Conservation (phyloP, 306 rosid species). For the Myrica gale region DNA sequence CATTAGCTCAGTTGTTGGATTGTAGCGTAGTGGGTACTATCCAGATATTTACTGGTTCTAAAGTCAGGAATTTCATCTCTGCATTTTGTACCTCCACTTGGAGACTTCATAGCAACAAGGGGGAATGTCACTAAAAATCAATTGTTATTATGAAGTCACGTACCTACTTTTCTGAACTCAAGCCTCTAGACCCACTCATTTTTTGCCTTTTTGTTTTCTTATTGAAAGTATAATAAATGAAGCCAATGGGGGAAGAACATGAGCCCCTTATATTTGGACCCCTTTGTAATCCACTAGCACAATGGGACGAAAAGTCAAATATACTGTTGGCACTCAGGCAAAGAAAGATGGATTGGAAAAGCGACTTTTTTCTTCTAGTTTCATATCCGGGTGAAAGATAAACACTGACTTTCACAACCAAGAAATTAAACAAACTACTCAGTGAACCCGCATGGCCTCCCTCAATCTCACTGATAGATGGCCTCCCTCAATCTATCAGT, state of each 20-base stretch:
- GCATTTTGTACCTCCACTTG: too few relatives aligned
- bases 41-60: rapidly evolving
- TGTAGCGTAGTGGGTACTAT: too few relatives aligned
- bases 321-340: not conserved
- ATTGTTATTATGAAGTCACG: not conserved
- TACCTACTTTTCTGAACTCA: not conserved
- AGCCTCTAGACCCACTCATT: not conserved
- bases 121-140: not conserved
- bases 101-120: too few relatives aligned
- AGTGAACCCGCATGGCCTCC: not conserved
- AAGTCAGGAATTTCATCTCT: too few relatives aligned
- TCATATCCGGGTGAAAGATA: not conserved
- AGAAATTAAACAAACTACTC: not conserved
- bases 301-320: not conserved
- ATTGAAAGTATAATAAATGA: not conserved
- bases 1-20: too few relatives aligned
- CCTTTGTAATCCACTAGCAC: not conserved
- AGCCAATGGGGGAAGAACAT: not conserved
- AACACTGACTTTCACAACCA: not conserved
- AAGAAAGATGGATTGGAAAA: not conserved
- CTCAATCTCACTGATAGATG: too few relatives aligned
- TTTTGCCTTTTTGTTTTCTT: too few relatives aligned
- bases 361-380: not conserved
- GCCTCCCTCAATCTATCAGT: too few relatives aligned
- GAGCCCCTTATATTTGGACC: not conserved